phyloP scores from a whole-genome alignment of 169 alveolate species.

The Cryptosporidium muris region DNA sequence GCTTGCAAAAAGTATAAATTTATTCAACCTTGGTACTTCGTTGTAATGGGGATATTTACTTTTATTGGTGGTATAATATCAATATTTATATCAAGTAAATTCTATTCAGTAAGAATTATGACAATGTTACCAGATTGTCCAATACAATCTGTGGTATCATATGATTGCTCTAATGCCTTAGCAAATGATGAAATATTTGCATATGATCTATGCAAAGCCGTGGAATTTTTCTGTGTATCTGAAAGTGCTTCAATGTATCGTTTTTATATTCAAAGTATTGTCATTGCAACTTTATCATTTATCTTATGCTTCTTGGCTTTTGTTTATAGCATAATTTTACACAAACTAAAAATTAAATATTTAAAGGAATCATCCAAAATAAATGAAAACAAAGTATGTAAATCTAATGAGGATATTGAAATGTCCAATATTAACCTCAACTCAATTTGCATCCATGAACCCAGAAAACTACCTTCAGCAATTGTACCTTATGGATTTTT shows the following conservation, averaged over 20 bases:
- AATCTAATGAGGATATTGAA: too few species aligned
- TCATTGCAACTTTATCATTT: constrained; percentile 42
- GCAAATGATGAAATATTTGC: constrained; percentile 47
- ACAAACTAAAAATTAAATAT: constrained; percentile 26
- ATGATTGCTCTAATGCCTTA: constrained; percentile 62
- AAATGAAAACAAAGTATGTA: constrained; percentile 8
- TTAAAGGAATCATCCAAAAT: constrained; percentile 6
- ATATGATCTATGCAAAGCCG: constrained; percentile 63
- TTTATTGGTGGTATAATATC: constrained; percentile 60
- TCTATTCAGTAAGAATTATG: constrained; percentile 8
- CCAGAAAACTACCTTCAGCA: not conserved
- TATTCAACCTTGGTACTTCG: constrained; percentile 64
- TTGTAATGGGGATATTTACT: constrained; percentile 29
- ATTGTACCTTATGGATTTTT: constrained; percentile 1
- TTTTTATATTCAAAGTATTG: constrained; percentile 33
- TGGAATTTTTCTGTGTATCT: constrained; percentile 36
- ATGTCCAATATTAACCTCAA: not conserved
- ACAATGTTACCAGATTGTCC: constrained; percentile 48
- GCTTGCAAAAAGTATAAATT: constrained; percentile 62
- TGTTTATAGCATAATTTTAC: constrained; percentile 31
- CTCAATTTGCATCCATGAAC: not conserved
- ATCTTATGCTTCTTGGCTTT: constrained; percentile 22
- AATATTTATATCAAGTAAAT: constrained; percentile 52
- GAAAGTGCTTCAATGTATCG: constrained; percentile 46
- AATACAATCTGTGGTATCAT: constrained; percentile 52